Evolutionary conservation across 805 yeast genomes (phyloP), one percentile per base, ranked within the genome.

Genomic region (Saccharomycopsis microspora): DNA sequence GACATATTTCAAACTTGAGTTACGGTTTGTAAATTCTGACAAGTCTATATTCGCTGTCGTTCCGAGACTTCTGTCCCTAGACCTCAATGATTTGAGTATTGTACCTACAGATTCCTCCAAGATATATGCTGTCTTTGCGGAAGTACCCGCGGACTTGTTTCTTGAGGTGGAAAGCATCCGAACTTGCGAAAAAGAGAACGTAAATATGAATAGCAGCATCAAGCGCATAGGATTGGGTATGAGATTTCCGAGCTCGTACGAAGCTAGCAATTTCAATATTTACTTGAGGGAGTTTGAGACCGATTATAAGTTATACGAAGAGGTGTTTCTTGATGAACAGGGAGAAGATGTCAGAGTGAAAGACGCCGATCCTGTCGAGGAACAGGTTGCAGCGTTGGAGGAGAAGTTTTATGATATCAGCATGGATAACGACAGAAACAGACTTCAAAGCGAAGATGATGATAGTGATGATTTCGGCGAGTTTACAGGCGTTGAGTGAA

Each of bases 401-500:
- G 40, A 40, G 6, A 38, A 39, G 28, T 45, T 49, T 39, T 32
- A 34, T 42, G 50, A 49, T 10, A 39, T 46, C 10, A 37, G 28
- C 27, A 36, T 48, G 41, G 36, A 35, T 10, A 44, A 48, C 11
- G 41, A 44, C 32, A 46, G 31, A 30, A 48, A 41, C 19, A 19
- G 19, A 19, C 19, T 19, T 19, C 19, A 19, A 19, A 19, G 19
- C 31, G 41, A 41, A 5, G 39, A 37, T 28, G 55, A 52, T n/a
- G 39, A 38, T 32, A 53, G 49, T 34, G 55, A 52, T 8, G 55
- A 52, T 31, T 51, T 51, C 39, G 54, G 54, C 5, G 54, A 51
- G 11, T 51, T 51, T 36, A 44, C 44, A 28, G 46, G 43, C 38
- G 32, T 47, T 8, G 11, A 39, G 8, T 27, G 41, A 27, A 39